A percentile compares a stretch with the other conserved stretches of the same genome.
Evolutionary conservation across 192 early-diverging fungal genomes (phyloP).

Genomic region (Coemansia sp.): DNA sequence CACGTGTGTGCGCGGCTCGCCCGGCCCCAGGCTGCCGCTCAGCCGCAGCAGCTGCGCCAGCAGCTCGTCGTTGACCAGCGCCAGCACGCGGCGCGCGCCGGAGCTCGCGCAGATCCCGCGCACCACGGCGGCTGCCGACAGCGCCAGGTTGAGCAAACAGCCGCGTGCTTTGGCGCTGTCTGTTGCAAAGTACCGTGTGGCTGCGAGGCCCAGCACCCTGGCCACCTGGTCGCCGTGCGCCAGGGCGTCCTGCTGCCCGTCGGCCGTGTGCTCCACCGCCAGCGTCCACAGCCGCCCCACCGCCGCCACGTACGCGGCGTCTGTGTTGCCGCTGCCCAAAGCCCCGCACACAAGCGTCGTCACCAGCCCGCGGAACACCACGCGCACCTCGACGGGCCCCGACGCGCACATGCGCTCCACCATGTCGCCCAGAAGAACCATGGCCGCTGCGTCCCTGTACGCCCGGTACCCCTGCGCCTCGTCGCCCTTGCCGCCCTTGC

Average conservation of each 20-base stretch:
- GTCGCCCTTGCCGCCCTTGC: background rate
- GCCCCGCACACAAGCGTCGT: conserved; percentile 31
- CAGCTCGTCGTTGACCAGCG: conserved; percentile 23
- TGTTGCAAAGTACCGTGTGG: conserved; percentile 8
- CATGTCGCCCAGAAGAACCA: conserved; percentile 15
- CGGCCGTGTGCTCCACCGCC: conserved; percentile 14
- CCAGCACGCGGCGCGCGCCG: conserved; percentile 28
- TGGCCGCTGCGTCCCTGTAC: conserved; percentile 18
- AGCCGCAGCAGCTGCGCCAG: conserved; percentile 24
- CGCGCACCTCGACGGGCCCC: conserved; percentile 19
- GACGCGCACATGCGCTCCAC: conserved; percentile 22
- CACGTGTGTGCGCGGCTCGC: background rate
- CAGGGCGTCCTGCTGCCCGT: conserved; percentile 29
- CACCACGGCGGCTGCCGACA: conserved; percentile 16
- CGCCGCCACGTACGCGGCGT: conserved; percentile 8
- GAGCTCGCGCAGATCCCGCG: conserved; percentile 24
- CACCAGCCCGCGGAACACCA: conserved; percentile 24
- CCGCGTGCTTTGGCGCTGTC: conserved; percentile 2
- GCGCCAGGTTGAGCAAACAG: conserved; percentile 10
- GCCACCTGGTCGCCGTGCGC: conserved; percentile 30
- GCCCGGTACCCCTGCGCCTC: too few relatives aligned
- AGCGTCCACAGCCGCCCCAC: conserved; percentile 30
- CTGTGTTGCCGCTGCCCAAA: conserved; percentile 11
- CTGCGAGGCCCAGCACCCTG: conserved; percentile 13
- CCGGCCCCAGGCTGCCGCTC: background rate